phyloP scores from a whole-genome alignment of 495 filamentous ascomycete genomes.

The Lentithecium fluviatile region DNA sequence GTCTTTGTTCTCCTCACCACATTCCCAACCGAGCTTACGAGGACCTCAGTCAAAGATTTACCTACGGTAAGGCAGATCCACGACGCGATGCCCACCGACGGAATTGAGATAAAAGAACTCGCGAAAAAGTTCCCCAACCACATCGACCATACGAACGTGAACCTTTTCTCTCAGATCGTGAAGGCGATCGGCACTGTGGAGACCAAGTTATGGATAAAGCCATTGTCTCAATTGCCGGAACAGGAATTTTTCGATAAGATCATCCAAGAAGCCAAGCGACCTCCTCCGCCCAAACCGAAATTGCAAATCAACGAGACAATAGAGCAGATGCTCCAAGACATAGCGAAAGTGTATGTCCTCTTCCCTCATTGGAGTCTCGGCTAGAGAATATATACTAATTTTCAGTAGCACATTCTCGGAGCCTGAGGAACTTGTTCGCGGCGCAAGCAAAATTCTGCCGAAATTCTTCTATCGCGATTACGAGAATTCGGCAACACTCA shows the following conservation, averaged over 20 bases:
- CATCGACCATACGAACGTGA: not conserved
- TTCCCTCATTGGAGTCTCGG: no score
- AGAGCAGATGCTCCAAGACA: no score
- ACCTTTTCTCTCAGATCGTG: not conserved
- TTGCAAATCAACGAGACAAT: no score
- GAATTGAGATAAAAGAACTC: not conserved
- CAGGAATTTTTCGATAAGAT: not conserved
- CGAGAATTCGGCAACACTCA: conserved; percentile 17
- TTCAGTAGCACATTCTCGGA: conserved; percentile 9
- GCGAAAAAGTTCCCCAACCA: not conserved
- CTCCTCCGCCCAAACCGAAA: not conserved
- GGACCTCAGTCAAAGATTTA: not conserved
- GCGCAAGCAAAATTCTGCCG: not conserved
- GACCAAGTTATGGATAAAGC: not conserved
- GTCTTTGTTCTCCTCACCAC: no score
- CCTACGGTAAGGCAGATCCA: not conserved
- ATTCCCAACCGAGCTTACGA: no score
- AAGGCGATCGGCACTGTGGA: not conserved
- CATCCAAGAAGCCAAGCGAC: not conserved
- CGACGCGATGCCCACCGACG: not conserved
- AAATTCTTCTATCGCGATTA: conserved; percentile 3
- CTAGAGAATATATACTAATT: conserved; percentile 1
- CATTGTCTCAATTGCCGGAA: not conserved
- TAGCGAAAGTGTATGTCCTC: no score
- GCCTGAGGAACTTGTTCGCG: not conserved